Conservation (phyloP, 2,329 filamentous ascomycete genomes). For the Nothophoma quercina region DNA sequence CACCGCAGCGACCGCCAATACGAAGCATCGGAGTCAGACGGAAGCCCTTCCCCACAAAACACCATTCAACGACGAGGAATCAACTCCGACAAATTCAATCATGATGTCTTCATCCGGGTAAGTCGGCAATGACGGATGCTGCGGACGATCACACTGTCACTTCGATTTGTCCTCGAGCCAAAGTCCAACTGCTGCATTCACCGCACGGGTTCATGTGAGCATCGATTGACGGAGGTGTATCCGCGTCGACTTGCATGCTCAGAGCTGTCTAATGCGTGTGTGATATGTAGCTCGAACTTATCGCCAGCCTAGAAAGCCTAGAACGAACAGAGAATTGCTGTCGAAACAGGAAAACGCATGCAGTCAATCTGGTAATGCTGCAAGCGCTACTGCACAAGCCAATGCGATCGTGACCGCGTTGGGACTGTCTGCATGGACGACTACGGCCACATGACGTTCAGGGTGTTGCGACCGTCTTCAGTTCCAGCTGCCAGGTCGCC, state of each 20-base stretch:
- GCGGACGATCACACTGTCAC: neutral
- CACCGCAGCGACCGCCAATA: slow-evolving; percentile 1
- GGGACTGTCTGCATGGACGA: neutral
- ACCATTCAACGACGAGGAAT: slow-evolving; percentile 8
- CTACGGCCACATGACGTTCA: neutral
- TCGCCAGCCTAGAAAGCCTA: slow-evolving; percentile 14
- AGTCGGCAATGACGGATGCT: slow-evolving; percentile 5
- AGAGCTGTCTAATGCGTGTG: neutral
- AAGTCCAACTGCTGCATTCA: neutral
- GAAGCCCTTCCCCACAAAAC: slow-evolving; percentile 7
- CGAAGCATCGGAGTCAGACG: slow-evolving; percentile 6
- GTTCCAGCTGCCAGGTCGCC: neutral
- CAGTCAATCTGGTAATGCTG: neutral
- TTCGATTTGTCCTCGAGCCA: neutral
- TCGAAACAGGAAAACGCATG: neutral
- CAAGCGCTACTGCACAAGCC: slow-evolving; percentile 5
- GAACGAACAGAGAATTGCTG: slow-evolving; percentile 6
- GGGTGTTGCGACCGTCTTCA: neutral
- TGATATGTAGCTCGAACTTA: slow-evolving; percentile 2
- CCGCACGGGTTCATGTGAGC: neutral
- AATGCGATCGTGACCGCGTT: neutral
- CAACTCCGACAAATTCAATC: slow-evolving; percentile 7
- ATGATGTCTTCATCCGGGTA: slow-evolving; percentile 12
- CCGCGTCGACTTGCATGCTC: neutral
- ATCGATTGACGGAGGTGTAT: neutral